Conservation (phyloP, 192 early-diverging fungal species). For the Coemansia sp. region DNA sequence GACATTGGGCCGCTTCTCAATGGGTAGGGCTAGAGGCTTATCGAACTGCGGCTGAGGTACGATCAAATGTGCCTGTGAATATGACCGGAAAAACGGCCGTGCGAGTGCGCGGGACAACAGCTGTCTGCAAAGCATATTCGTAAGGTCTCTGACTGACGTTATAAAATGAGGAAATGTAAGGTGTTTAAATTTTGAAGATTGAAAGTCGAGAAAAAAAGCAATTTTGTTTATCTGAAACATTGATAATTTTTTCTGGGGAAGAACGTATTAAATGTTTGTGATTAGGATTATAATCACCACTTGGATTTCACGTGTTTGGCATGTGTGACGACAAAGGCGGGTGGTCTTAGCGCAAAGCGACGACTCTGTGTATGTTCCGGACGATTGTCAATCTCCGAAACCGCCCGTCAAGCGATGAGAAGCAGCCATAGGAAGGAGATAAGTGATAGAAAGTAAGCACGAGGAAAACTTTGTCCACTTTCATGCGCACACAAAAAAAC, state of each 20-base stretch:
- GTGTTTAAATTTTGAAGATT: background rate
- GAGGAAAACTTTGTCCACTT: background rate
- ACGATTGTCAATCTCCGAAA: background rate
- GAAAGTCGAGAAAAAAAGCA: background rate
- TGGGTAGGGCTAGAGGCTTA: conserved; percentile 40
- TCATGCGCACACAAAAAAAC: conserved; percentile 4
- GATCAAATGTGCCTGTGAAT: conserved; percentile 30
- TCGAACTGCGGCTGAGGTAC: conserved; percentile 54
- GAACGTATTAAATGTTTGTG: background rate
- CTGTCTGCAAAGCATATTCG: conserved; percentile 3
- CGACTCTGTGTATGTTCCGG: background rate
- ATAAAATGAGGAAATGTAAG: background rate
- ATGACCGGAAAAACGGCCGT: background rate
- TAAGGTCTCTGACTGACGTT: background rate
- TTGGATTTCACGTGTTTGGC: background rate
- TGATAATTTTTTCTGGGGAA: background rate
- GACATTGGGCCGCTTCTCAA: conserved; percentile 60
- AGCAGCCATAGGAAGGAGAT: background rate
- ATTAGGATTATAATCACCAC: background rate
- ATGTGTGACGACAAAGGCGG: background rate
- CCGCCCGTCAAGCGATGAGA: background rate
- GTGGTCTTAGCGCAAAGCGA: conserved; percentile 3
- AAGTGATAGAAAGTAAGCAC: background rate
- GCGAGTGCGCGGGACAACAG: background rate
- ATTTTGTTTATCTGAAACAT: background rate